These are phyloP conservation scores for Eleusine coracana DNA, from an alignment of 176 grass and related monocot genomes.

Conservation along the genomic window DNA sequence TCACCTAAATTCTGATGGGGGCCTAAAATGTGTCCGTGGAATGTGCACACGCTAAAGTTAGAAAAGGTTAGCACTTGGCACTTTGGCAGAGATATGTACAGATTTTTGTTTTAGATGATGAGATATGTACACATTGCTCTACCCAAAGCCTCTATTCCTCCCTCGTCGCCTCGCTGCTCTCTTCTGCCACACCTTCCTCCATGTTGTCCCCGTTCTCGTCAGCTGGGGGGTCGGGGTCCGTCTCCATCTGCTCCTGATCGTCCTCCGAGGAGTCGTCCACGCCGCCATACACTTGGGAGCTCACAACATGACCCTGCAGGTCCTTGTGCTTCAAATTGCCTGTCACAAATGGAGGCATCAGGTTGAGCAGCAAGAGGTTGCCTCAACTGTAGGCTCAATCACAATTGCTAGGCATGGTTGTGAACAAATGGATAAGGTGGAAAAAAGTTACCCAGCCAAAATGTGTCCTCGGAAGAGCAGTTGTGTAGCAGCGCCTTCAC, in stretches of 20 bases:
- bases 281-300: slow-evolving; percentile 69
- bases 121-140: slow-evolving; percentile 23
- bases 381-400: not conserved
- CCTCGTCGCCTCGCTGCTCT: slow-evolving; percentile 14
- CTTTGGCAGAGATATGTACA: not conserved
- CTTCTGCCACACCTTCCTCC: slow-evolving; percentile 47
- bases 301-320: slow-evolving; percentile 69
- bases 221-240: slow-evolving; percentile 10
- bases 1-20: not conserved
- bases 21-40: not conserved
- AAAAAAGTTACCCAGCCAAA: slow-evolving; percentile 55
- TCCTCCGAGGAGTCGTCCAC: slow-evolving; percentile 39
- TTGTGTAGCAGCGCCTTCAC: slow-evolving; percentile 81
- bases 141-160: slow-evolving; percentile 37
- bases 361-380: not conserved
- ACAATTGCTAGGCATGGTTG: not conserved
- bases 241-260: slow-evolving; percentile 43
- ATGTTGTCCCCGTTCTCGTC: slow-evolving; percentile 40
- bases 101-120: not conserved
- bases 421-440: not conserved
- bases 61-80: not conserved
- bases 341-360: slow-evolving; percentile 5
- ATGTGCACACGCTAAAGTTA: not conserved
- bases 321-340: slow-evolving; percentile 92
- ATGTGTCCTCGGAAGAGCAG: slow-evolving; percentile 54